phyloP scores from a whole-genome alignment of 2,329 filamentous ascomycete species.

The Fusarium sp. region DNA sequence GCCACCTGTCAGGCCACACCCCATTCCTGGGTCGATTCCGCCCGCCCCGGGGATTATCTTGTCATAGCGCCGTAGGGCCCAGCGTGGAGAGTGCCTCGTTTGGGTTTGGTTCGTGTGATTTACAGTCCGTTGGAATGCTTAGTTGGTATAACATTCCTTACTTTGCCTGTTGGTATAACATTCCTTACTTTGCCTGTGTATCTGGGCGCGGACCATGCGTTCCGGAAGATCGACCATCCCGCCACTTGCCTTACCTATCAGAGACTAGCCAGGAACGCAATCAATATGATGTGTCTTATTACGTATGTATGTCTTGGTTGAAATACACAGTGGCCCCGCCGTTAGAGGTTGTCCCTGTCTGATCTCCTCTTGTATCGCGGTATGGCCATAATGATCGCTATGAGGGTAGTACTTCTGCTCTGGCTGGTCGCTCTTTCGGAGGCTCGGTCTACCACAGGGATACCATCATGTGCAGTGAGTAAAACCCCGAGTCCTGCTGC shows the following conservation, averaged over 20 bases:
- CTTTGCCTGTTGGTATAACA: accelerated
- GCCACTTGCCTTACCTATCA: no score
- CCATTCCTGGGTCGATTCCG: no score
- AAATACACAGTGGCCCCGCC: not conserved
- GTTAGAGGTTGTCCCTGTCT: accelerated
- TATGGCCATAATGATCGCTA: not conserved
- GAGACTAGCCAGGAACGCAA: no score
- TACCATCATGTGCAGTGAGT: not conserved
- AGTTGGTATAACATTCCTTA: not conserved
- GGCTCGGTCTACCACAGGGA: not conserved
- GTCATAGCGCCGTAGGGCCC: not conserved
- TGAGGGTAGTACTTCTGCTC: accelerated
- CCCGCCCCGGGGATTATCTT: no score
- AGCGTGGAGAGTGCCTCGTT: not conserved
- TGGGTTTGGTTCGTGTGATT: not conserved
- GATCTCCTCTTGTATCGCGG: not conserved
- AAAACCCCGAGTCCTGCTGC: no score
- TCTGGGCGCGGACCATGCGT: no score
- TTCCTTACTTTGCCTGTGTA: no score
- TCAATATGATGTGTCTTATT: no score
- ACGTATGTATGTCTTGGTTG: no score
- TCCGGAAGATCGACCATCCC: no score
- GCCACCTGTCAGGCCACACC: no score
- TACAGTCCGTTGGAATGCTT: not conserved
- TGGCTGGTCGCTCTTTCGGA: not conserved